These are phyloP conservation scores for Citeromyces nyonsensis DNA, from an alignment of 805 yeast species.

Conservation along the genomic window DNA sequence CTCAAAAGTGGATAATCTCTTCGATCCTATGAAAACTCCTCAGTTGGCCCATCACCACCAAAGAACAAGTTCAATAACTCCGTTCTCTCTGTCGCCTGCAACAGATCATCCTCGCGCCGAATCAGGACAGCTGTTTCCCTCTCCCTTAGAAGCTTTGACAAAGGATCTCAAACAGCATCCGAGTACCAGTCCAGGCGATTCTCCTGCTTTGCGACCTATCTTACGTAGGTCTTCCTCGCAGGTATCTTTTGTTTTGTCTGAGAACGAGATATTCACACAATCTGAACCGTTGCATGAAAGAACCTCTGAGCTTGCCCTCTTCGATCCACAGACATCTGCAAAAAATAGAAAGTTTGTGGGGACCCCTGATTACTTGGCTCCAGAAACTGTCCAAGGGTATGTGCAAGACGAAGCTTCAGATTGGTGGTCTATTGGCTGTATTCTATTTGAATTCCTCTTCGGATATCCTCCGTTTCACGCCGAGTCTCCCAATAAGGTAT, in stretches of 20 bases:
- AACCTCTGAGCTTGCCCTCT: conserved; percentile 39
- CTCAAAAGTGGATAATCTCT: conserved; percentile 23
- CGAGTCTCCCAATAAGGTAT: conserved; percentile 62
- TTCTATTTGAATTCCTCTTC: conserved; percentile 77
- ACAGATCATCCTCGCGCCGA: conserved; percentile 2
- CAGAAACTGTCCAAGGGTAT: conserved; percentile 80
- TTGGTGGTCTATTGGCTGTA: conserved; percentile 99
- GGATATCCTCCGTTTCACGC: conserved; percentile 96
- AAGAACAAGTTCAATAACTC: conserved; percentile 24
- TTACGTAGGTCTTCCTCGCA: conserved; percentile 36
- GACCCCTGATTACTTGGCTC: conserved; percentile 95
- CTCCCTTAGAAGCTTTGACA: not conserved
- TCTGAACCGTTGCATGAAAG: not conserved
- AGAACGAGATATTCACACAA: conserved; percentile 22
- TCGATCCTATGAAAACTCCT: conserved; percentile 16
- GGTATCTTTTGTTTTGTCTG: conserved; percentile 37
- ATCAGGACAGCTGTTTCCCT: not conserved
- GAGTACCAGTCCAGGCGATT: conserved; percentile 23
- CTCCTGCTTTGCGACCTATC: conserved; percentile 33
- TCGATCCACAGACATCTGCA: conserved; percentile 50
- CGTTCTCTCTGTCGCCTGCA: conserved; percentile 25
- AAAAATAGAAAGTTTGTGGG: conserved; percentile 70
- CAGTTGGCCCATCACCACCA: conserved; percentile 7
- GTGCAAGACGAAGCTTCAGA: conserved; percentile 81
- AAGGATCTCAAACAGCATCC: not conserved